Evolutionary conservation across 2,329 filamentous ascomycete species (phyloP).

Genomic region (Colletotrichum tofieldiae): DNA sequence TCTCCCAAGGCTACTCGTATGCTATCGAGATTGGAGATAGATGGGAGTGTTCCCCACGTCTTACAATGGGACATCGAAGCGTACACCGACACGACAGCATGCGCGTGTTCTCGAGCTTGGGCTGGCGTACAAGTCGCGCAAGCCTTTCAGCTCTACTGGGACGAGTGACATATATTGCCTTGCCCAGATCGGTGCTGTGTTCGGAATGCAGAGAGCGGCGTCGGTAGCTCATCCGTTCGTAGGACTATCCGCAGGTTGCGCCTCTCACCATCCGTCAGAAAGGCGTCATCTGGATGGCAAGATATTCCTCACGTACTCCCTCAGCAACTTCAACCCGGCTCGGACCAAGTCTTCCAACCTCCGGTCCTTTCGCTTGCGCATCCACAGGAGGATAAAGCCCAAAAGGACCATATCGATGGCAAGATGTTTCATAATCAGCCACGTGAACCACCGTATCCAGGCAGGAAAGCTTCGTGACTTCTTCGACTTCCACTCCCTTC

Average conservation of each 20-base stretch:
- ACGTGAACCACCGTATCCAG: conserved; percentile 81
- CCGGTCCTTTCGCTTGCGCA: conserved; percentile 79
- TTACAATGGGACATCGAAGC: background rate
- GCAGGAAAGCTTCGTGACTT: conserved; percentile 76
- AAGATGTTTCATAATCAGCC: conserved; percentile 80
- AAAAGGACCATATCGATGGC: conserved; percentile 80
- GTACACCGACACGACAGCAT: background rate
- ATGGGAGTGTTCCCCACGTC: background rate
- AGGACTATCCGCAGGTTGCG: background rate
- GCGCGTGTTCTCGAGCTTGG: background rate
- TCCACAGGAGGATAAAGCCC: conserved; percentile 77
- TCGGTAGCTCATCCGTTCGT: background rate
- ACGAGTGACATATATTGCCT: background rate
- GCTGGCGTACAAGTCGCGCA: background rate
- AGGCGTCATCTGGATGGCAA: conserved; percentile 69
- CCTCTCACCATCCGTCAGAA: background rate
- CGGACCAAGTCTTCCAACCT: conserved; percentile 82
- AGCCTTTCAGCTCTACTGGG: conserved; percentile 5
- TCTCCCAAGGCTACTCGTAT: background rate
- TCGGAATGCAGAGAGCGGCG: background rate
- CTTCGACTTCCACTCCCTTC: conserved; percentile 79
- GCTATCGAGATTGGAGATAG: background rate
- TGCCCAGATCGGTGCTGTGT: background rate
- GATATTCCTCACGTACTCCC: conserved; percentile 73
- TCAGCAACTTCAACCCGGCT: conserved; percentile 69